A percentile compares a stretch with the other conserved stretches of the same genome.
phyloP scores from a whole-genome alignment of 331 rosid genomes.

The Acacia concinna region DNA sequence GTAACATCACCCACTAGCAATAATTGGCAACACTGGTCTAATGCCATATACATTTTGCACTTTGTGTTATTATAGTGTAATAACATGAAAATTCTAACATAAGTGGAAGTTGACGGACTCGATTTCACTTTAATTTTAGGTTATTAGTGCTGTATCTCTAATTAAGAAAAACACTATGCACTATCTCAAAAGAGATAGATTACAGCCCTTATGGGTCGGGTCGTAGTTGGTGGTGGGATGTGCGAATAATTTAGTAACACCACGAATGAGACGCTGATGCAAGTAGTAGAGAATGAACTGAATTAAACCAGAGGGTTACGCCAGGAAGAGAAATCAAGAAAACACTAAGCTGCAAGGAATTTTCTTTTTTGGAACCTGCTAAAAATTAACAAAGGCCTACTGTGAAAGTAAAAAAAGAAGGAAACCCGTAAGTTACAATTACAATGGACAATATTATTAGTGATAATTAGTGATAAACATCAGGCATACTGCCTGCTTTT shows the following conservation, averaged over 20 bases:
- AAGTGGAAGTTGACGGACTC: too few relatives aligned
- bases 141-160: not conserved
- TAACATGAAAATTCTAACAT: too few relatives aligned
- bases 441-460: constrained; percentile 40
- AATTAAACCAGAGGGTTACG: not conserved
- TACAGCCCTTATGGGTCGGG: too few relatives aligned
- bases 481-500: constrained; percentile 28
- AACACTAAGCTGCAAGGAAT: not conserved
- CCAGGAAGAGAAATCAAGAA: not conserved
- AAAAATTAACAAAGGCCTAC: constrained; percentile 23
- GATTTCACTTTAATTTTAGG: too few relatives aligned
- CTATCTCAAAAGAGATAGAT: not conserved
- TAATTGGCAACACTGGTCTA: too few relatives aligned
- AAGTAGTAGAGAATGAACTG: not conserved
- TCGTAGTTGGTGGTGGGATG: too few relatives aligned
- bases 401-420: not conserved
- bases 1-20: too few relatives aligned
- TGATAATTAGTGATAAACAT: constrained; percentile 26
- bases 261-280: not conserved
- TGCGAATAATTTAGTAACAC: not conserved
- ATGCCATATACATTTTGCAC: too few relatives aligned
- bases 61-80: too few relatives aligned
- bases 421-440: constrained; percentile 26
- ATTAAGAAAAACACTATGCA: too few relatives aligned
- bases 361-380: not conserved